Base-by-base conservation (phyloP, 805 yeast genomes). In the Cyberlindnera mycetangii region DNA sequence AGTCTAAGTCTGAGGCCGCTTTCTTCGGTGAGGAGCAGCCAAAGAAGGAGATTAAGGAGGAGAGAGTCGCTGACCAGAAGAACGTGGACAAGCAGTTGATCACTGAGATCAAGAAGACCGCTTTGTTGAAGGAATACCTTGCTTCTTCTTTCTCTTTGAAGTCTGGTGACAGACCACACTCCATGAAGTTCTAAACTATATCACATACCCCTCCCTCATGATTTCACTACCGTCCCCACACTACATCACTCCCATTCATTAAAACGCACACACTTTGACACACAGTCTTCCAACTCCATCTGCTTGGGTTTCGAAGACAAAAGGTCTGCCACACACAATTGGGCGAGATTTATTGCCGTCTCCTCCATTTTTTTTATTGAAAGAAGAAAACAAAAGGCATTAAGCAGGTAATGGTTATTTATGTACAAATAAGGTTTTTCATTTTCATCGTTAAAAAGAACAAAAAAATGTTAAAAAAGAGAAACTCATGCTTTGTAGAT, bases 161-260 rank as follows among this genome's bases (percentile, higher is more conserved):
- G 87, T 83, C 79, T 76, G 98, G 98, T 75, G 99, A 92, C 83
- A 89, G 79, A 75, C 99, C 98, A 68, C 99, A 92, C 77, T 83
- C 86, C 72, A 89, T 93, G 85, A 89, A 87, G 81, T 92, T 93
- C 77, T 92, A 89, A 85, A 41, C 37, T 17, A 19, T 37, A n/a
- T n/a, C 12, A 31, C 45, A 41, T 18, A 28, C 18, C 20, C n/a
- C n/a, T n/a, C 33, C 6, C 32, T 15, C 22, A 32, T n/a, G 22
- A 17, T 14, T 5, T n/a, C 22, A 17, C 35, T 14, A 17, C 22
- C 22, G 18, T 16, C 35, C 5, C 16, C 5, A 32, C 18, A 4
- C 17, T n/a, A 30, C 17, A 8, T 9, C 18, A 17, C 18, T 6
- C 32, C n/a, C n/a, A n/a, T n/a, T n/a, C n/a, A n/a, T n/a, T 16